A percentile compares a stretch with the other conserved stretches of the same genome.
Evolutionary conservation across 2,329 filamentous ascomycete genomes (phyloP).

Genomic region (Alternaria triticimaculans): DNA sequence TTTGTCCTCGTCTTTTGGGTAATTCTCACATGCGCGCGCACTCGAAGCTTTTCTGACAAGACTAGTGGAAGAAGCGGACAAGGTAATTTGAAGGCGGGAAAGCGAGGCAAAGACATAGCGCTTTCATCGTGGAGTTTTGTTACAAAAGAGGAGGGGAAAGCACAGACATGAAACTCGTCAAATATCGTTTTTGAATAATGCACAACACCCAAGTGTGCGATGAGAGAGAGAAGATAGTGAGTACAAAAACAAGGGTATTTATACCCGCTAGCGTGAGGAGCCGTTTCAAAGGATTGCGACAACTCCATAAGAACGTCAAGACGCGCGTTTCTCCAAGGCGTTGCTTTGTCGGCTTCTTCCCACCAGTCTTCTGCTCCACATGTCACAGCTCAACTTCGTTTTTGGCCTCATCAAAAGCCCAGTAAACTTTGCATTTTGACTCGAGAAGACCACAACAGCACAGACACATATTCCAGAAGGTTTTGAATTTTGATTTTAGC

Average conservation of each 20-base stretch:
- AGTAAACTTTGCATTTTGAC: background rate
- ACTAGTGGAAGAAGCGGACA: too few species aligned
- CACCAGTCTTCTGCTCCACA: background rate
- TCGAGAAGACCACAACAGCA: background rate
- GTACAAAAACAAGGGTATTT: accelerated
- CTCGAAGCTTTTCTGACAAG: too few species aligned
- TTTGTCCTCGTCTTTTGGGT: too few species aligned
- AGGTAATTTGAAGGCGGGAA: too few species aligned
- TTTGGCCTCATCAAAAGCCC: background rate
- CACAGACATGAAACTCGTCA: too few species aligned
- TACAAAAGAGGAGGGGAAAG: too few species aligned
- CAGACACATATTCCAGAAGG: background rate
- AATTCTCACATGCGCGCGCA: too few species aligned
- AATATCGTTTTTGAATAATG: background rate
- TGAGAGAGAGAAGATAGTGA: background rate
- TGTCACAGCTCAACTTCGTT: background rate
- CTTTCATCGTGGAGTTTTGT: too few species aligned
- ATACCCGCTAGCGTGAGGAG: background rate
- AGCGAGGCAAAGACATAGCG: too few species aligned
- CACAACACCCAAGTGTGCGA: background rate
- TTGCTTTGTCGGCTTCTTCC: background rate
- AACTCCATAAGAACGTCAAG: background rate
- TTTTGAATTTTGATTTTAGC: too few species aligned
- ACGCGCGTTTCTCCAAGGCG: accelerated
- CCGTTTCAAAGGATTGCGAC: background rate